A percentile compares a stretch with the other conserved stretches of the same genome.
Conservation (phyloP, 345 rosid species). For the Arabis alpina region DNA sequence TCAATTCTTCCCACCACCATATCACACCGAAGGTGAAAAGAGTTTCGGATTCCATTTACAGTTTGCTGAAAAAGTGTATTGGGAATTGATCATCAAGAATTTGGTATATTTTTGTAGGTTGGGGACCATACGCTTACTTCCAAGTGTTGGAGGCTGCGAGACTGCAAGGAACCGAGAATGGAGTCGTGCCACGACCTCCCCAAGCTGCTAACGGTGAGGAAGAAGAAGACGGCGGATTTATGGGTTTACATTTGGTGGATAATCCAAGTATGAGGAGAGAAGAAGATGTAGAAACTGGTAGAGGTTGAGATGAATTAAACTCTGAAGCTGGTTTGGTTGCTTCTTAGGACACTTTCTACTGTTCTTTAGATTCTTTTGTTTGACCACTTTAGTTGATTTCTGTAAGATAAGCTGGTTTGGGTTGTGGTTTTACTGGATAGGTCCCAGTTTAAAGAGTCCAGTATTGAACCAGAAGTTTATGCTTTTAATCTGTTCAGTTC, state of each 20-base stretch:
- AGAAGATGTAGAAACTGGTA: slow-evolving; percentile 53
- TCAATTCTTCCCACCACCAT: slow-evolving; percentile 79
- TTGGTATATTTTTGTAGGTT: slow-evolving; percentile 45
- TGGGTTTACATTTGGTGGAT: slow-evolving; percentile 51
- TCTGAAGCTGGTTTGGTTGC: slow-evolving; percentile 19
- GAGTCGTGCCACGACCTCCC: slow-evolving; percentile 12
- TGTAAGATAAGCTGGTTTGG: slow-evolving; percentile 24
- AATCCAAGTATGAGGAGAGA: slow-evolving; percentile 41
- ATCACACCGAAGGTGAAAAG: slow-evolving; percentile 56
- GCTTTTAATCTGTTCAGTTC: slow-evolving; percentile 6
- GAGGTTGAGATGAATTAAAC: slow-evolving; percentile 36
- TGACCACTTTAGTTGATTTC: slow-evolving; percentile 4
- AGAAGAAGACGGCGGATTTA: slow-evolving; percentile 42
- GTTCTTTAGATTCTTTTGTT: slow-evolving; percentile 17
- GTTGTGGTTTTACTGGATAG: slow-evolving; percentile 1
- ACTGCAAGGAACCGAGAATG: slow-evolving; percentile 35
- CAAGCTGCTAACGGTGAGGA: slow-evolving; percentile 41
- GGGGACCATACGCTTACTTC: slow-evolving; percentile 80
- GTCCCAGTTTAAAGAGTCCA: neutral
- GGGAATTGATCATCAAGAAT: neutral
- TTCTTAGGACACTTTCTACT: slow-evolving; percentile 29
- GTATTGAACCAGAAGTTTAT: slow-evolving; percentile 2
- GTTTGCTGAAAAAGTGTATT: neutral
- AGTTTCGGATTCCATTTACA: neutral
- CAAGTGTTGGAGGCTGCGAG: slow-evolving; percentile 51